Evolutionary conservation across 2,329 filamentous ascomycete genomes (phyloP).

Genomic region (Apiospora saccharicola): DNA sequence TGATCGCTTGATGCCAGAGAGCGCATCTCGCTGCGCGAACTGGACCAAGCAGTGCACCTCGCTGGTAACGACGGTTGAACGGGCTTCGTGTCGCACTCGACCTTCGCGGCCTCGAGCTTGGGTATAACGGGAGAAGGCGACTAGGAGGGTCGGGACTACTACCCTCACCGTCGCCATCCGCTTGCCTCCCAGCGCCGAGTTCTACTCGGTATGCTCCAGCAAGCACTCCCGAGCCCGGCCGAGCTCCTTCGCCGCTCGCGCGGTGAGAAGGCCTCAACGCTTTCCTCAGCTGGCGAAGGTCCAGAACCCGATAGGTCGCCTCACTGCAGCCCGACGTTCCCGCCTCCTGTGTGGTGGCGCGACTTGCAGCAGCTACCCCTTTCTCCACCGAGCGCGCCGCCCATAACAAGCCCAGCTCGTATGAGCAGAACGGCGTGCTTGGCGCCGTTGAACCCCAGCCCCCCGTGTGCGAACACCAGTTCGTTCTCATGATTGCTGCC

Average conservation of each 20-base stretch:
- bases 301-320: background rate
- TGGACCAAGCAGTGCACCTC: constrained; percentile 19
- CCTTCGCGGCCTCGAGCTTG: background rate
- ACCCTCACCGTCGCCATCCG: background rate
- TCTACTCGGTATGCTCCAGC: background rate
- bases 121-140: constrained; percentile 15
- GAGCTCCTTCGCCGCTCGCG: background rate
- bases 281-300: background rate
- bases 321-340: background rate
- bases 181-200: background rate
- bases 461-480: constrained; percentile 20
- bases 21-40: background rate
- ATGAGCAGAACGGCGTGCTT: background rate
- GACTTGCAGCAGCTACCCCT: background rate
- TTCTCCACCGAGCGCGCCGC: background rate
- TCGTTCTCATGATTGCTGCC: background rate
- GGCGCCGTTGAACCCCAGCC: background rate
- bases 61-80: background rate
- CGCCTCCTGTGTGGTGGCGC: background rate
- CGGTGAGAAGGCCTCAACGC: background rate
- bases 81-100: background rate
- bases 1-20: background rate
- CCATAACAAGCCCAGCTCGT: background rate
- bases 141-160: background rate
- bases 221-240: background rate